A percentile compares a stretch with the other conserved stretches of the same genome.
phyloP scores from a whole-genome alignment of 1,284 basidiomycete genomes.

The Melampsora larici-populina region DNA sequence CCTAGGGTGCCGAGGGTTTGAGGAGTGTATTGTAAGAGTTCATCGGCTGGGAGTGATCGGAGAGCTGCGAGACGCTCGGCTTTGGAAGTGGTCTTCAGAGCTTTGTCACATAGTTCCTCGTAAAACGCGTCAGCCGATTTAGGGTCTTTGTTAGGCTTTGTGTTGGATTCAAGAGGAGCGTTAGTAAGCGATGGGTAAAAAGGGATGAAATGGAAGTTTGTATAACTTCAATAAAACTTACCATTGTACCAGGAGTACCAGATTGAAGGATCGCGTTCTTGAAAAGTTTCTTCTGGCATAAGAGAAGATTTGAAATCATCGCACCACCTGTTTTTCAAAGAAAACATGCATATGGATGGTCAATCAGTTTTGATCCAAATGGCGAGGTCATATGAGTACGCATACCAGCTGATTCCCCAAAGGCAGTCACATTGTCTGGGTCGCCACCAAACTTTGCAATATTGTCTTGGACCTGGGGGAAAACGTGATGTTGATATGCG shows the following conservation, averaged over 20 bases:
- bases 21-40: constrained; percentile 5
- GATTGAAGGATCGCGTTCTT: constrained; percentile 39
- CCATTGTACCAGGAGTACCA: constrained; percentile 22
- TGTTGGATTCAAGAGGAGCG: not conserved
- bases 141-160: not conserved
- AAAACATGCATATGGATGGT: not conserved
- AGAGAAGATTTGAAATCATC: constrained; percentile 22
- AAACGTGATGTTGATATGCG: not conserved
- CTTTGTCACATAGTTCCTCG: not conserved
- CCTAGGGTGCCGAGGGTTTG: not conserved
- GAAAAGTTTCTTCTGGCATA: constrained; percentile 34
- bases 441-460: constrained; percentile 34
- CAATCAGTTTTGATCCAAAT: not conserved
- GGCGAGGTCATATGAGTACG: not conserved
- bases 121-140: not conserved
- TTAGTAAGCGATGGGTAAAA: not conserved
- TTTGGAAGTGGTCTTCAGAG: not conserved
- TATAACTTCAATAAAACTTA: not conserved
- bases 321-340: constrained; percentile 5
- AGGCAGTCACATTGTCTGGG: constrained; percentile 38
- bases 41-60: not conserved
- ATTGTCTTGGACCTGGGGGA: constrained; percentile 33
- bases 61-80: constrained; percentile 14
- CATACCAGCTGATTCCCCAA: constrained; percentile 41
- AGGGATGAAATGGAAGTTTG: not conserved